These are phyloP conservation scores for Tetrastigma voinierianum DNA, from an alignment of 164 flowering plant genomes.

Conservation along the genomic window DNA sequence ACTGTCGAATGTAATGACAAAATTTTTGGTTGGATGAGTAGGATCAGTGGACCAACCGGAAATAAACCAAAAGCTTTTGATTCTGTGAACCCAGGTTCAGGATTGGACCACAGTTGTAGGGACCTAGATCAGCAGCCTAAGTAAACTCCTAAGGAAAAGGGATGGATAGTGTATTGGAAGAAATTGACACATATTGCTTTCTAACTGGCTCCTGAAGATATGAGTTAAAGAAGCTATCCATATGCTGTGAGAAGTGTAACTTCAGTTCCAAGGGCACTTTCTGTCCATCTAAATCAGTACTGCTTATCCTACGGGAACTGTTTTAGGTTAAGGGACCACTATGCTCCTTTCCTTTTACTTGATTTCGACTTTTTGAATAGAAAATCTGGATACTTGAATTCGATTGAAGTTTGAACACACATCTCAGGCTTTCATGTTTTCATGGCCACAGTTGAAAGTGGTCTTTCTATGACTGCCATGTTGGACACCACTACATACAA, in stretches of 20 bases:
- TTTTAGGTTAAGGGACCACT: neutral
- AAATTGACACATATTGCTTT: constrained; percentile 5
- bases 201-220: neutral
- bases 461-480: neutral
- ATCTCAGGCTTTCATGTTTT: neutral
- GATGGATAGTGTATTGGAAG: neutral
- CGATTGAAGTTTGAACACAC: neutral
- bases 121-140: neutral
- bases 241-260: neutral
- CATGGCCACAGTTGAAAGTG: neutral
- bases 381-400: neutral
- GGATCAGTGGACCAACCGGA: too few species aligned
- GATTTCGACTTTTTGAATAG: neutral
- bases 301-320: neutral
- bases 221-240: neutral
- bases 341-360: neutral
- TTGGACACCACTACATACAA: neutral
- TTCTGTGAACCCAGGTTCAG: too few species aligned
- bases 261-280: neutral
- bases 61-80: too few species aligned
- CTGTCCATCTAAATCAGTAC: neutral
- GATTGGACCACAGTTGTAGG: too few species aligned
- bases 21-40: too few species aligned
- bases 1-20: too few species aligned
- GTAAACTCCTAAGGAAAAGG: neutral